Percentiles rank a stretch among this genome's conserved stretches.
Conservation (phyloP, 768 basidiomycete species). For the Hebeloma cylindrosporum region DNA sequence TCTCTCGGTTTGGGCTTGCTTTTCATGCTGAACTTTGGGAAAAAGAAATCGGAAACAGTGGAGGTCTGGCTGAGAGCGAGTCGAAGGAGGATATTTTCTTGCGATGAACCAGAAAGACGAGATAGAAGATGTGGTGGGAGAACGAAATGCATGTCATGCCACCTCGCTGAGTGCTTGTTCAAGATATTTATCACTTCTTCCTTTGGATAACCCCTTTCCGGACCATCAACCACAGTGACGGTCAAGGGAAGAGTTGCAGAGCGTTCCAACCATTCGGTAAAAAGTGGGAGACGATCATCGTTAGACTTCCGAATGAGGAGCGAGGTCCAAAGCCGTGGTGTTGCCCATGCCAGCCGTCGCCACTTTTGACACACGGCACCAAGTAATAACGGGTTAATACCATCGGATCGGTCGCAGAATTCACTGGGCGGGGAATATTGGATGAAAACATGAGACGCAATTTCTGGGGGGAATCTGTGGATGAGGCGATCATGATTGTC, state of each 20-base stretch:
- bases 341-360: not conserved
- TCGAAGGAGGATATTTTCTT: too few species aligned
- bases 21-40: too few species aligned
- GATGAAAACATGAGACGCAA: not conserved
- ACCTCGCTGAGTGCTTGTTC: too few species aligned
- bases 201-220: too few species aligned
- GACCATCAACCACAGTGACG: too few species aligned
- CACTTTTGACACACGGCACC: not conserved
- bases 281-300: not conserved
- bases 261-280: not conserved
- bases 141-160: too few species aligned
- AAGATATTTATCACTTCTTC: too few species aligned
- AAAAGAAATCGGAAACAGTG: too few species aligned
- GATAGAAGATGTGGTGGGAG: too few species aligned
- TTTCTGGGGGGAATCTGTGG: not conserved
- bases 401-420: not conserved
- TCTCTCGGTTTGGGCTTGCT: too few species aligned
- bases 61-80: too few species aligned
- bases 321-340: slow-evolving; percentile 2
- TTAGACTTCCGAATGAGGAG: not conserved
- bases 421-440: not conserved
- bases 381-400: not conserved
- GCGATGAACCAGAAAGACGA: too few species aligned
- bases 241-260: not conserved
- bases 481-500: not conserved